Percentiles rank a stretch among this genome's conserved stretches.
phyloP scores from a whole-genome alignment of 2,329 filamentous ascomycete species.

The Bipolaris sorokiniana region DNA sequence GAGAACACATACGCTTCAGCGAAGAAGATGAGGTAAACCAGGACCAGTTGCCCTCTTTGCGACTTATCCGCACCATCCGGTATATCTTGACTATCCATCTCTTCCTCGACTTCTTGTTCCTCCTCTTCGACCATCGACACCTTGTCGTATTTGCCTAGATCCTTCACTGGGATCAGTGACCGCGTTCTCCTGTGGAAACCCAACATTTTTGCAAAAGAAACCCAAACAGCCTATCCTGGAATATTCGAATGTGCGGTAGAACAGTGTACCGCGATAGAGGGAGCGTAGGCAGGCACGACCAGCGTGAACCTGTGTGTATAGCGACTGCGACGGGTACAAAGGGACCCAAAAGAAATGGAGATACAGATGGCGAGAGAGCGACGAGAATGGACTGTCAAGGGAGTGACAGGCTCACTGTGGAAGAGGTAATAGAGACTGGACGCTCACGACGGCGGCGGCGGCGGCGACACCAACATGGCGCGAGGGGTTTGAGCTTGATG shows the following conservation, averaged over 20 bases:
- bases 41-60: constrained; percentile 45
- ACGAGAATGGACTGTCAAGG: constrained; percentile 39
- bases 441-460: constrained; percentile 18
- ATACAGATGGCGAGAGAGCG: constrained; percentile 37
- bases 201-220: constrained; percentile 46
- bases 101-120: constrained; percentile 35
- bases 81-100: constrained; percentile 32
- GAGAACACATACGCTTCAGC: constrained; percentile 51
- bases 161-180: constrained; percentile 53
- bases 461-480: constrained; percentile 16
- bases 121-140: constrained; percentile 40
- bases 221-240: constrained; percentile 7
- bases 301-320: constrained; percentile 33
- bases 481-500: constrained; percentile 25
- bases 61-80: constrained; percentile 29
- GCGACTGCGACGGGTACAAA: constrained; percentile 40
- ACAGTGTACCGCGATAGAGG: constrained; percentile 19
- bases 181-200: constrained; percentile 52
- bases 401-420: constrained; percentile 41
- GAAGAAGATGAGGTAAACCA: constrained; percentile 56
- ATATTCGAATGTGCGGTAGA: constrained; percentile 18
- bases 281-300: constrained; percentile 29
- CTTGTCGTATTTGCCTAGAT: constrained; percentile 51
- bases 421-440: constrained; percentile 25
- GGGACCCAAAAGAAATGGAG: constrained; percentile 33